phyloP scores from a whole-genome alignment of 2,329 filamentous ascomycete species.

The Stagonosporopsis rhizophila region DNA sequence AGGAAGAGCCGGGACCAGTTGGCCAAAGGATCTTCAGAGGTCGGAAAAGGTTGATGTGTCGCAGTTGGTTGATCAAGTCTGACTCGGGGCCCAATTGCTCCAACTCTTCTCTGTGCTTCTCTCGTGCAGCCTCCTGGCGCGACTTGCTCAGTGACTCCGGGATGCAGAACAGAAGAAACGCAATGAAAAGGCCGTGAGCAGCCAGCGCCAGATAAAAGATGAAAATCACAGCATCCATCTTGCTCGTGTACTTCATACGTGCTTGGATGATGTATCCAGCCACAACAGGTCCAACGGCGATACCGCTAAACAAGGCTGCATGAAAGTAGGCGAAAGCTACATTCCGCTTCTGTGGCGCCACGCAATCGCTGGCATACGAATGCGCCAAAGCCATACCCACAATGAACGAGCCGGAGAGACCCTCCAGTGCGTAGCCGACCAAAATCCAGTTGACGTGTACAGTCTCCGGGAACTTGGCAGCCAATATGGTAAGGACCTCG shows the following conservation, averaged over 20 bases:
- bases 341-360: slow-evolving; percentile 77
- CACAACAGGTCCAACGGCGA: slow-evolving; percentile 83
- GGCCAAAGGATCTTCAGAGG: slow-evolving; percentile 83
- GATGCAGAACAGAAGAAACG: slow-evolving; percentile 73
- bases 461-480: slow-evolving; percentile 74
- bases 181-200: slow-evolving; percentile 76
- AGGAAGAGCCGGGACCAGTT: slow-evolving; percentile 66
- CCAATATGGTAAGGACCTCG: slow-evolving; percentile 79
- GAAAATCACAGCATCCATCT: slow-evolving; percentile 75
- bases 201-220: slow-evolving; percentile 83
- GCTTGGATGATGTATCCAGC: slow-evolving; percentile 78
- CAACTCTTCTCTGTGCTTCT: slow-evolving; percentile 64
- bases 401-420: slow-evolving; percentile 87
- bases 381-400: slow-evolving; percentile 79
- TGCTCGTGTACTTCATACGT: slow-evolving; percentile 45
- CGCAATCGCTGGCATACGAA: slow-evolving; percentile 90
- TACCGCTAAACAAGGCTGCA: slow-evolving; percentile 85
- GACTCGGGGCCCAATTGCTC: slow-evolving; percentile 45
- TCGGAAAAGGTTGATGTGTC: slow-evolving; percentile 70
- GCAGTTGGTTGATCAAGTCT: slow-evolving; percentile 55
- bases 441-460: slow-evolving; percentile 82
- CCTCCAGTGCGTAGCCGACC: slow-evolving; percentile 78
- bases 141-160: slow-evolving; percentile 84
- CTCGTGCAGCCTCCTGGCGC: slow-evolving; percentile 72
- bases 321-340: slow-evolving; percentile 91